phyloP scores from a whole-genome alignment of 1,284 basidiomycete genomes.

The Tilletiopsis washingtonensis region DNA sequence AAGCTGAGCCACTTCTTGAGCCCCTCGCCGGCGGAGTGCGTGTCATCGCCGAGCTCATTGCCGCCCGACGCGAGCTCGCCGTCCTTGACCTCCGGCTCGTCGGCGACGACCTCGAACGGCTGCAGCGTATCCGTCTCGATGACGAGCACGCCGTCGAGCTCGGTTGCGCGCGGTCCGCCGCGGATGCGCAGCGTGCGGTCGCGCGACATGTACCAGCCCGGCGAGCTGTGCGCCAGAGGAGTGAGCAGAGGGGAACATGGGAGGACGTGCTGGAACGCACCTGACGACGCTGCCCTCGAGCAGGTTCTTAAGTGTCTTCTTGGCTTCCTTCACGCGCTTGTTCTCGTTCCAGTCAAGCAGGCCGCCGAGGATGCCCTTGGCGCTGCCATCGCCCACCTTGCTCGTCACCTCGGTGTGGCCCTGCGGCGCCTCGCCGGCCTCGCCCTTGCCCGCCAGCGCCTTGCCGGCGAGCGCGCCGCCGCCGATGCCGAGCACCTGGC shows the following conservation, averaged over 20 bases:
- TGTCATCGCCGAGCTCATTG: neutral
- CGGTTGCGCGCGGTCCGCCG: slow-evolving; percentile 26
- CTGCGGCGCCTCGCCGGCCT: neutral
- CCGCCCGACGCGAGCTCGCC: neutral
- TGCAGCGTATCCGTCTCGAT: slow-evolving; percentile 24
- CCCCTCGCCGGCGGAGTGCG: neutral
- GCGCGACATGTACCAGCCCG: slow-evolving; percentile 35
- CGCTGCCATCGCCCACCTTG: slow-evolving; percentile 19
- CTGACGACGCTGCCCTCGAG: slow-evolving; percentile 27
- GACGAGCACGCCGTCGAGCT: slow-evolving; percentile 27
- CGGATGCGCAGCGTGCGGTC: slow-evolving; percentile 29
- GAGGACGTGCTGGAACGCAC: slow-evolving; percentile 7
- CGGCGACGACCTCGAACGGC: neutral
- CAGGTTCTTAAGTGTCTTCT: slow-evolving; percentile 23
- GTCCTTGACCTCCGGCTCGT: neutral
- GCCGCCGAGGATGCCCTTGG: slow-evolving; percentile 24
- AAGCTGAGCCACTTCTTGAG: neutral
- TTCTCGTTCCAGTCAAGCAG: slow-evolving; percentile 12
- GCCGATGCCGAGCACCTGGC: slow-evolving; percentile 32
- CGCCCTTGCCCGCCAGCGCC: slow-evolving; percentile 5
- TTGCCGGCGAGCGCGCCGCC: slow-evolving; percentile 17
- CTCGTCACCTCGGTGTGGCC: slow-evolving; percentile 8
- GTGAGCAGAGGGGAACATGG: neutral
- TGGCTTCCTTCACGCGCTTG: slow-evolving; percentile 21
- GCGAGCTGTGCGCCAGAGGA: slow-evolving; percentile 24